phyloP scores from a whole-genome alignment of 192 early-diverging fungal species.

The Jimgerdemannia flammicorona region DNA sequence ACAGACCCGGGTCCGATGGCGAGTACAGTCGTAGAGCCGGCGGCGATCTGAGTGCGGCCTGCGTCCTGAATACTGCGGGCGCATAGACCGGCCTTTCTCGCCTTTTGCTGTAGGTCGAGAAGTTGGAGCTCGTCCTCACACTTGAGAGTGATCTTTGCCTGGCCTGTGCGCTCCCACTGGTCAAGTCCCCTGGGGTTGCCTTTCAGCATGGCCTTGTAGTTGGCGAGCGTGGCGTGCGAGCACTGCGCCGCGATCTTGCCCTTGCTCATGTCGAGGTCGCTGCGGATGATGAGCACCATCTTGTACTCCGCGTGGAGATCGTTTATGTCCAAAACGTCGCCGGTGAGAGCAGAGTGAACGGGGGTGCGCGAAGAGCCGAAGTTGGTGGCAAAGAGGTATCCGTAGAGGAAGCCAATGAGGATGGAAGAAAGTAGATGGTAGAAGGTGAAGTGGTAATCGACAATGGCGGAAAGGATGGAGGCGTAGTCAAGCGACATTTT shows the following conservation, averaged over 20 bases:
- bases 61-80: slow-evolving; percentile 86
- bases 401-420: too few relatives aligned
- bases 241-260: slow-evolving; percentile 95
- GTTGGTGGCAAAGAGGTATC: too few relatives aligned
- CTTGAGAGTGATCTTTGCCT: slow-evolving; percentile 86
- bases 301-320: too few relatives aligned
- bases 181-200: slow-evolving; percentile 46
- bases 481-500: too few relatives aligned
- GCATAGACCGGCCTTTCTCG: slow-evolving; percentile 54
- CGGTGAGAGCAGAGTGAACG: too few relatives aligned
- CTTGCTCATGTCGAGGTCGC: slow-evolving; percentile 91
- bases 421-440: too few relatives aligned
- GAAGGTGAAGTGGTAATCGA: too few relatives aligned
- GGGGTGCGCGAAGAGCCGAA: too few relatives aligned
- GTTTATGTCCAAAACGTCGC: too few relatives aligned
- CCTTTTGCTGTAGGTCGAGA: slow-evolving; percentile 61
- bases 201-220: slow-evolving; percentile 59
- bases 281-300: slow-evolving; percentile 82
- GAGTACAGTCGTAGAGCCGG: slow-evolving; percentile 87
- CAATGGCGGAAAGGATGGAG: too few relatives aligned
- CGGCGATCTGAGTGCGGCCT: slow-evolving; percentile 87
- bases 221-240: slow-evolving; percentile 86
- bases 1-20: slow-evolving; percentile 80
- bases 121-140: slow-evolving; percentile 72
- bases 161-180: slow-evolving; percentile 76